These are phyloP conservation scores for Fusarium sp. DNA, from an alignment of 2,329 filamentous ascomycete species.

Conservation along the genomic window DNA sequence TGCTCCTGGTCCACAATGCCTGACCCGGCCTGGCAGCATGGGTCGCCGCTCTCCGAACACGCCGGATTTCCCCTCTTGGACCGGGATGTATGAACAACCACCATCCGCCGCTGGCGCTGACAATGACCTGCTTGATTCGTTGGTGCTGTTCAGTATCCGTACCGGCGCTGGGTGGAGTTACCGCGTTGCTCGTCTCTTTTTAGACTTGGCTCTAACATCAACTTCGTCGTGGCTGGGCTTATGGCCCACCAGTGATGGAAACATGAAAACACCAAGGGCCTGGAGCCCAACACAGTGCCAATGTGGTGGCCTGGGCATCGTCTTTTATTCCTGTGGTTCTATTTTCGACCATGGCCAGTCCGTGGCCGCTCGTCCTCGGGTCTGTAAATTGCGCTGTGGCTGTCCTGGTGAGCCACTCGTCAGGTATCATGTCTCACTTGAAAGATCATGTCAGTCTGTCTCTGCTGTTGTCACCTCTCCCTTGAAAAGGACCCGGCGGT, in stretches of 20 bases:
- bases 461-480: conserved; percentile 33
- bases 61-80: conserved; percentile 37
- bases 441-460: conserved; percentile 26
- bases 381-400: conserved; percentile 44
- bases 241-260: conserved; percentile 33
- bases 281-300: conserved; percentile 45
- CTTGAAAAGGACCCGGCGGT: conserved; percentile 40
- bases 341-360: conserved; percentile 13
- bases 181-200: conserved; percentile 11
- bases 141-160: conserved; percentile 2
- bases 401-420: conserved; percentile 45
- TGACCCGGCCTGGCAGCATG: conserved; percentile 13
- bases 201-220: conserved; percentile 17
- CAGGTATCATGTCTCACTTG: conserved; percentile 44
- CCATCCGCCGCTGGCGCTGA: conserved; percentile 29
- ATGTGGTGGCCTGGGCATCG: conserved; percentile 15
- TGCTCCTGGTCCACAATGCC: conserved; percentile 27
- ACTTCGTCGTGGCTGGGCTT: conserved; percentile 39
- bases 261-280: conserved; percentile 34
- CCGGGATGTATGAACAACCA: conserved; percentile 38
- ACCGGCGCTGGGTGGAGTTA: conserved; percentile 12
- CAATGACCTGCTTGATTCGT: conserved; percentile 21
- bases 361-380: conserved; percentile 38
- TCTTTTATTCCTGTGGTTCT: conserved; percentile 22
- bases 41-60: conserved; percentile 38